Evolutionary conservation across 73 alveolate species (phyloP).

Genomic region (Paramecium biaurelia): DNA sequence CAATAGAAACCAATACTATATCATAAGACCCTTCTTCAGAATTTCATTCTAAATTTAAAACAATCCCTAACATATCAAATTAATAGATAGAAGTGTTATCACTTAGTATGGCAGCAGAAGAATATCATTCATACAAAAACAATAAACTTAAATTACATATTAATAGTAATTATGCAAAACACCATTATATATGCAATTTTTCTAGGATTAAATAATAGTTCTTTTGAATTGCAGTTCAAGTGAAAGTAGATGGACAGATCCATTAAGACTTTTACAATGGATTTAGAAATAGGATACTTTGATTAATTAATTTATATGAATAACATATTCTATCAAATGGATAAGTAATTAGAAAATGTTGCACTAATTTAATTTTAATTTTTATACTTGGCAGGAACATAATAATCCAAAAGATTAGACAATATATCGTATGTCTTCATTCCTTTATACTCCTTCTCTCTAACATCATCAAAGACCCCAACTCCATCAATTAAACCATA

Average conservation of each 20-base stretch:
- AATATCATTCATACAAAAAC: background rate
- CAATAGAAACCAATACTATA: background rate
- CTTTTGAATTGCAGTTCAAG: constrained; percentile 5
- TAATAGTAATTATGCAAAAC: background rate
- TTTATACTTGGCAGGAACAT: constrained; percentile 25
- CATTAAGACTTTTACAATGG: background rate
- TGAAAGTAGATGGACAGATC: constrained; percentile 10
- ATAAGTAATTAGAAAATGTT: background rate
- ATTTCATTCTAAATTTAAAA: background rate
- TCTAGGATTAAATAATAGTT: constrained; percentile 67
- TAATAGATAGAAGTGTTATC: background rate
- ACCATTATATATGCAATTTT: background rate
- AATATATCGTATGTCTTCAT: background rate
- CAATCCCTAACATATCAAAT: background rate
- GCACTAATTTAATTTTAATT: background rate
- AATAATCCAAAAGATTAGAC: background rate
- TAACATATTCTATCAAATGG: background rate
- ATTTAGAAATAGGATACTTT: background rate
- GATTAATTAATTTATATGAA: background rate
- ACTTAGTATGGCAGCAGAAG: background rate
- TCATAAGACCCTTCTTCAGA: background rate
- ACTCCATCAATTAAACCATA: background rate
- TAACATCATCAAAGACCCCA: background rate
- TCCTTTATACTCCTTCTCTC: background rate
- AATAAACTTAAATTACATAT: background rate